Percentiles rank a stretch among this genome's conserved stretches.
These are phyloP conservation scores for Mycena latifolia DNA, from an alignment of 768 basidiomycete species.

Conservation along the genomic window DNA sequence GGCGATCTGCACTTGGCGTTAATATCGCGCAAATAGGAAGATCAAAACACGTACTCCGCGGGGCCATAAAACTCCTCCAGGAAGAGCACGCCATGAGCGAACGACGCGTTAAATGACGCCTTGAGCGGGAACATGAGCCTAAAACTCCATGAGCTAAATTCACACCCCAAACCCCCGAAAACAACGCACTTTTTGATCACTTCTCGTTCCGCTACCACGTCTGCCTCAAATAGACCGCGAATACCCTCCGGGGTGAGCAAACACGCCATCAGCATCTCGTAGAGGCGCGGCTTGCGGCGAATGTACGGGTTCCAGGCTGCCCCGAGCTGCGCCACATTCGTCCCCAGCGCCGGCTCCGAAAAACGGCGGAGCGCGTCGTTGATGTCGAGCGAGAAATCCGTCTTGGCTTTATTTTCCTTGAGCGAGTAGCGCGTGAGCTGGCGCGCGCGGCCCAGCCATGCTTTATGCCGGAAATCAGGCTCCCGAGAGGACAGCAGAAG, in stretches of 20 bases:
- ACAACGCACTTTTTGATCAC: conserved; percentile 23
- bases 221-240: conserved; percentile 19
- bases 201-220: conserved; percentile 28
- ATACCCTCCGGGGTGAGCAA: conserved; percentile 2
- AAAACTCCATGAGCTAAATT: background rate
- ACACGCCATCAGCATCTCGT: conserved; percentile 21
- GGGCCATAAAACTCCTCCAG: conserved; percentile 8
- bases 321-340: conserved; percentile 13
- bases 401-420: background rate
- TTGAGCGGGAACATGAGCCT: conserved; percentile 32
- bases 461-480: conserved; percentile 2
- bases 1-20: background rate
- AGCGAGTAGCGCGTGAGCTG: conserved; percentile 20
- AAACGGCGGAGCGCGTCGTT: conserved; percentile 25
- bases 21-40: background rate
- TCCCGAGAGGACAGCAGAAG: conserved; percentile 17
- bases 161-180: background rate
- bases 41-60: background rate
- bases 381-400: conserved; percentile 6
- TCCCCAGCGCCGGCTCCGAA: background rate
- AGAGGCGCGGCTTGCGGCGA: background rate
- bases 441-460: conserved; percentile 21
- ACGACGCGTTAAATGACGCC: conserved; percentile 28
- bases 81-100: conserved; percentile 29
- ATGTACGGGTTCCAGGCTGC: conserved; percentile 2